Conservation (phyloP, 352 stramenopile species). For the Phytopythium mirpurense region DNA sequence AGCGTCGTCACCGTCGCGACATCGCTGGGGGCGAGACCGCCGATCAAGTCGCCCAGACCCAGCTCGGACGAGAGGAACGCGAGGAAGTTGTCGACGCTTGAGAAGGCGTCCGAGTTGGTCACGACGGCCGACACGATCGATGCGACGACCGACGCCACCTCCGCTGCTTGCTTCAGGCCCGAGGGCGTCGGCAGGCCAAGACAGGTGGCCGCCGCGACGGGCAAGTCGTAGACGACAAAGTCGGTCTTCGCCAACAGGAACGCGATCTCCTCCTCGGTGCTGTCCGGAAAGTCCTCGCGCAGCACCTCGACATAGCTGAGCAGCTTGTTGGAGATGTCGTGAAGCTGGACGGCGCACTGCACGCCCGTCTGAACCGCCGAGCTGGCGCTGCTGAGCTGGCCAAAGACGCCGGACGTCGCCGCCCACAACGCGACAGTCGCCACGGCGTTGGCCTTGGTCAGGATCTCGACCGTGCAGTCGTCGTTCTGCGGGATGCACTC, state of each 20-base stretch:
- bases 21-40: conserved; percentile 19
- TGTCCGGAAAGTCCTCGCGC: conserved; percentile 27
- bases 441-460: conserved; percentile 43
- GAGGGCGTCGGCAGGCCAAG: conserved; percentile 20
- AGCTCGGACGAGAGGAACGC: conserved; percentile 18
- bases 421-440: conserved; percentile 47
- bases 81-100: conserved; percentile 30
- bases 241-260: conserved; percentile 54
- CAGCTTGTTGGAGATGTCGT: conserved; percentile 37
- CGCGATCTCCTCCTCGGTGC: conserved; percentile 44
- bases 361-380: conserved; percentile 38
- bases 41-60: conserved; percentile 12
- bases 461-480: conserved; percentile 43
- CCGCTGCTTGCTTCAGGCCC: conserved; percentile 22
- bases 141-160: conserved; percentile 29
- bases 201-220: conserved; percentile 40
- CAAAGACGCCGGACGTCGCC: conserved; percentile 49
- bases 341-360: conserved; percentile 46
- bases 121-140: conserved; percentile 26
- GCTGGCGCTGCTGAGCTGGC: conserved; percentile 30
- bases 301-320: conserved; percentile 33
- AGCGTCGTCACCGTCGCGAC: conserved; percentile 24
- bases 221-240: conserved; percentile 45
- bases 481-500: conserved; percentile 70
- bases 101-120: conserved; percentile 32